These are phyloP conservation scores for Vaccinium macrocarpon DNA, from an alignment of 148 eudicot species.

Conservation along the genomic window DNA sequence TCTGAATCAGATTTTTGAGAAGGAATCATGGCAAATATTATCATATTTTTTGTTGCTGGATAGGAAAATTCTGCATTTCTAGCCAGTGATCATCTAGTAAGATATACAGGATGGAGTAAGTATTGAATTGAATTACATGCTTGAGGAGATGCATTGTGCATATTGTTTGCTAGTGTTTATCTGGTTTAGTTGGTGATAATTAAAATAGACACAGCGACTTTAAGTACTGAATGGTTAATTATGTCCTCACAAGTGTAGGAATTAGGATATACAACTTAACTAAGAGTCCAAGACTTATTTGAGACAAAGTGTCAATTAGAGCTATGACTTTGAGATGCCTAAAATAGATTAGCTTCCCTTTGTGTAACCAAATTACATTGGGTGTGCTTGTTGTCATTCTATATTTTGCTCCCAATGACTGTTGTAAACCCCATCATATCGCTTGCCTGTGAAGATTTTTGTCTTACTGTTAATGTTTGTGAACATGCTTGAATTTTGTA, in stretches of 20 bases:
- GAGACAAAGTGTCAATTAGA: neutral
- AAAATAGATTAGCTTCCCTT: neutral
- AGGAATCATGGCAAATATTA: neutral
- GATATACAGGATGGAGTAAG: neutral
- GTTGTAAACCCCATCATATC: neutral
- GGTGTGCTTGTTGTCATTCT: neutral
- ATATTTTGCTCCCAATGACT: neutral
- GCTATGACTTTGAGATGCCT: neutral
- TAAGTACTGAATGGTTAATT: neutral
- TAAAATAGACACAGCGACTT: neutral
- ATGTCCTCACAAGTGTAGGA: neutral
- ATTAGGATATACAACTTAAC: neutral
- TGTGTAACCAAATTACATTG: neutral
- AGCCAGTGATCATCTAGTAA: neutral
- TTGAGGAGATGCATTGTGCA: slow-evolving; percentile 2
- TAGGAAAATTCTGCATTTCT: neutral
- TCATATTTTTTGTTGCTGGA: neutral
- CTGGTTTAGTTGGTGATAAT: neutral
- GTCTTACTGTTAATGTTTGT: neutral
- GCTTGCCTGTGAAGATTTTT: neutral
- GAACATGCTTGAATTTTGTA: neutral
- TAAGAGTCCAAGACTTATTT: neutral
- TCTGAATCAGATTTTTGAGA: neutral
- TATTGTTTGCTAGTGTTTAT: neutral
- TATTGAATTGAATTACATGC: neutral